These are phyloP conservation scores for Macrocybe gigantea DNA, from an alignment of 768 basidiomycete genomes.

Conservation along the genomic window DNA sequence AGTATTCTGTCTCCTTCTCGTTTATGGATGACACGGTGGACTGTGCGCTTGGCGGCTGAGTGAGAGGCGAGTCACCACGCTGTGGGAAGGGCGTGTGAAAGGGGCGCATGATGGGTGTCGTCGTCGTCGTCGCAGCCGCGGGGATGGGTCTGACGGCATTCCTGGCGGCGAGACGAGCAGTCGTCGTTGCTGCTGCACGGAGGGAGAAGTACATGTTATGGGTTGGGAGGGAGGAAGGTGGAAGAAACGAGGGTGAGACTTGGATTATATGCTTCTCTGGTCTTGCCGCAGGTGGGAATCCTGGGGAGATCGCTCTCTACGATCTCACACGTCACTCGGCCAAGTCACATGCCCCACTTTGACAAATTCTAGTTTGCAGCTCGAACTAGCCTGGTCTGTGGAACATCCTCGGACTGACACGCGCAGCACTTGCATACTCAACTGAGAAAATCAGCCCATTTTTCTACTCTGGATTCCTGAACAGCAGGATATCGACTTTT, in stretches of 20 bases:
- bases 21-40: conserved; percentile 33
- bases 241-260: background rate
- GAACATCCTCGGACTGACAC: too few species aligned
- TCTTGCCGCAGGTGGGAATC: conserved; percentile 16
- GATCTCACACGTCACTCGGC: background rate
- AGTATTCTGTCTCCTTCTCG: conserved; percentile 56
- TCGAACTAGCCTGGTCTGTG: too few species aligned
- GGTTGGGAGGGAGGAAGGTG: conserved; percentile 6
- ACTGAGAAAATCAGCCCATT: too few species aligned
- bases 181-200: background rate
- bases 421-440: too few species aligned
- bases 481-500: too few species aligned
- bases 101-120: conserved; percentile 26
- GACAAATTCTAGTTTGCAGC: background rate
- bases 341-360: background rate
- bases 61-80: conserved; percentile 35
- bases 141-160: conserved; percentile 6
- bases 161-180: conserved; percentile 20
- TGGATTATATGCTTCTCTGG: too few species aligned
- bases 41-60: conserved; percentile 26
- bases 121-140: too few species aligned
- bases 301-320: conserved; percentile 17
- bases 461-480: too few species aligned
- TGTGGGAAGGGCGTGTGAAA: conserved; percentile 65
- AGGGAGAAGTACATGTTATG: conserved; percentile 20